Percentiles rank a stretch among this genome's conserved stretches.
Evolutionary conservation across 139 green algal species (phyloP).

Genomic region (Zygnema circumcarinatum): DNA sequence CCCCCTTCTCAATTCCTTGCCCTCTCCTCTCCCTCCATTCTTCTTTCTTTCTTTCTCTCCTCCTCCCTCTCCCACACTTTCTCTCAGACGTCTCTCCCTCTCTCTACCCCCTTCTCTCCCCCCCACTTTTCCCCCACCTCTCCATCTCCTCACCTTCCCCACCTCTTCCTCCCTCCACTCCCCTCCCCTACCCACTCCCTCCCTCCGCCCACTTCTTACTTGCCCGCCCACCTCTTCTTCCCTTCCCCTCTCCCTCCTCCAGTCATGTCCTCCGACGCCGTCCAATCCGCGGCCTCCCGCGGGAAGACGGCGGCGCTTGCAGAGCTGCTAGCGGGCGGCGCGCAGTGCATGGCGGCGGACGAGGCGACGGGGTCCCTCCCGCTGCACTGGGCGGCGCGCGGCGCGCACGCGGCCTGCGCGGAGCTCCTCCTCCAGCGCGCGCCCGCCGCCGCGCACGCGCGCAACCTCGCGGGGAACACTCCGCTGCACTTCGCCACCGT

Average conservation of each 20-base stretch:
- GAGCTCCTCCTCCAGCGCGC: constrained; percentile 29
- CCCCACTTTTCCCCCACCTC: background rate
- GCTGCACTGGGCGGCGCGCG: constrained; percentile 30
- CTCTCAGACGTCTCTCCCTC: background rate
- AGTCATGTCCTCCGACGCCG: too few species aligned
- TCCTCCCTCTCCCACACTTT: background rate
- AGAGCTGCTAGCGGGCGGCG: background rate
- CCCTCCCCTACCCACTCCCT: background rate
- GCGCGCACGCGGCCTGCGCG: constrained; percentile 12
- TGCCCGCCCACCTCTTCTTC: background rate
- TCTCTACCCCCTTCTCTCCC: background rate
- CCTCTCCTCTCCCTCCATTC: background rate
- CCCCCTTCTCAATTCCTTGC: too few species aligned
- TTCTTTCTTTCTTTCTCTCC: background rate
- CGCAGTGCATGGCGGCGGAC: background rate
- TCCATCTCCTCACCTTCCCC: background rate
- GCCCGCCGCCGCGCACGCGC: constrained; percentile 32
- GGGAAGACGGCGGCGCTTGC: background rate
- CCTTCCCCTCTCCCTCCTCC: background rate
- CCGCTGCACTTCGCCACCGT: constrained; percentile 44
- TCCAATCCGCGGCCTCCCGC: too few species aligned
- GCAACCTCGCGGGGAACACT: constrained; percentile 41
- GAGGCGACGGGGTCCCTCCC: constrained; percentile 11
- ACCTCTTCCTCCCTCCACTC: background rate
- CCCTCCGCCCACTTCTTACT: background rate